These are phyloP conservation scores for Wickerhamiella sorbophila DNA, from an alignment of 805 yeast species.

Conservation along the genomic window DNA sequence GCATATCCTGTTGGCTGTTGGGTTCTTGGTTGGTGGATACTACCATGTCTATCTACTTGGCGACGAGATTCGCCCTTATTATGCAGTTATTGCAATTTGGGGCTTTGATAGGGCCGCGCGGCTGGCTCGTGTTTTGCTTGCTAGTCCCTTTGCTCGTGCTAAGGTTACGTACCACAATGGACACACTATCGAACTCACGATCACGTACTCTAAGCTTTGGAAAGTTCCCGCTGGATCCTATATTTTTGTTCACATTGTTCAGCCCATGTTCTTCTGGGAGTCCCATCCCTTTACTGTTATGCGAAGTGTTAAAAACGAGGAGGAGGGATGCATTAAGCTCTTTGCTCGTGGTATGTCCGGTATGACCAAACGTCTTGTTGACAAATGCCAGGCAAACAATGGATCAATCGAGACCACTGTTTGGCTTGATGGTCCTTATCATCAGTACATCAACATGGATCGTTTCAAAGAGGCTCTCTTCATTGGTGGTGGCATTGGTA, in stretches of 20 bases:
- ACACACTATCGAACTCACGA: conserved; percentile 10
- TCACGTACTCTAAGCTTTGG: conserved; percentile 31
- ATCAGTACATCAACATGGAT: conserved; percentile 29
- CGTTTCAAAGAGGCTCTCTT: conserved; percentile 29
- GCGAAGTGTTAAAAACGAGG: conserved; percentile 2
- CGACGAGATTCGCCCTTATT: conserved; percentile 36
- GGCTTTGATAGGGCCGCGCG: conserved; percentile 47
- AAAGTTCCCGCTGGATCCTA: conserved; percentile 38
- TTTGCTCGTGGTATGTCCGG: conserved; percentile 34
- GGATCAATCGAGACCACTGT: conserved; percentile 23
- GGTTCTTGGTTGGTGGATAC: conserved; percentile 43
- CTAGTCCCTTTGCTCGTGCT: conserved; percentile 32
- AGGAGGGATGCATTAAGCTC: conserved; percentile 14
- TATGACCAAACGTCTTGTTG: conserved; percentile 33
- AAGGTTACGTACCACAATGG: conserved; percentile 12
- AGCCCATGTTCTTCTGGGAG: conserved; percentile 44
- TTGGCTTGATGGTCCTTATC: conserved; percentile 52
- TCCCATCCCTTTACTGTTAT: conserved; percentile 51
- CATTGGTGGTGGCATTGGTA: conserved; percentile 47
- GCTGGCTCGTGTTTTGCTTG: conserved; percentile 35
- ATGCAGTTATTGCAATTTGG: conserved; percentile 52
- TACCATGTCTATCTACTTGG: conserved; percentile 35
- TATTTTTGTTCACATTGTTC: conserved; percentile 36
- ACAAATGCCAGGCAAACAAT: conserved; percentile 21
- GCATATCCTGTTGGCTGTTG: conserved; percentile 41